Percentiles rank a stretch among this genome's conserved stretches.
phyloP scores from a whole-genome alignment of 768 basidiomycete species.

The Tulasnella sp. region DNA sequence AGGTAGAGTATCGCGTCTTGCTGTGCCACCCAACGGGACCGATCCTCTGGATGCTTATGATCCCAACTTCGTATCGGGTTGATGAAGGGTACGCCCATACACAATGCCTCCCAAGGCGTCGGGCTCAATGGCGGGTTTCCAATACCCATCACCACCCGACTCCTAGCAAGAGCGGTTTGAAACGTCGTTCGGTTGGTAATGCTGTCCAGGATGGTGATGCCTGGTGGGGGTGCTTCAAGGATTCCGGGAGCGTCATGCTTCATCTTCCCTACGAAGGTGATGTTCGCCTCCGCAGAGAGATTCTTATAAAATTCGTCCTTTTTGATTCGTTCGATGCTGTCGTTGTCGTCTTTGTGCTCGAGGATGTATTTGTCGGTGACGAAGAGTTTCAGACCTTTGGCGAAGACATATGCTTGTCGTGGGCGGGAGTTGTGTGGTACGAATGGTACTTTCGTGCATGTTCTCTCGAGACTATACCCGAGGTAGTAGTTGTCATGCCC shows the following conservation, averaged over 20 bases:
- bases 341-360: background rate
- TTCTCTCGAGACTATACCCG: conserved; percentile 14
- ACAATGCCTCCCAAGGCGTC: conserved; percentile 19
- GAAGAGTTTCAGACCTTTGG: conserved; percentile 10
- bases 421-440: background rate
- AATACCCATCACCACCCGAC: conserved; percentile 15
- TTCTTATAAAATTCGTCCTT: background rate
- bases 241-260: background rate
- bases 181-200: background rate
- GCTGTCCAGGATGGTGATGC: background rate
- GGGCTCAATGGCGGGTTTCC: conserved; percentile 16
- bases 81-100: conserved; percentile 26
- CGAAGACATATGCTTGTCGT: conserved; percentile 13
- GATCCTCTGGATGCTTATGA: conserved; percentile 21
- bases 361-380: background rate
- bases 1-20: conserved; percentile 21
- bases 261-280: background rate
- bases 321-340: background rate
- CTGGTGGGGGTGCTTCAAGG: background rate
- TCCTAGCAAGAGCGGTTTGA: background rate
- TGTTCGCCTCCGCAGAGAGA: background rate
- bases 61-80: conserved; percentile 25
- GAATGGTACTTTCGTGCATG: conserved; percentile 8
- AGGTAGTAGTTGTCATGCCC: conserved; percentile 7
- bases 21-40: conserved; percentile 23